phyloP scores from a whole-genome alignment of 176 grass and related monocot species.

The Musa troglodytarum region DNA sequence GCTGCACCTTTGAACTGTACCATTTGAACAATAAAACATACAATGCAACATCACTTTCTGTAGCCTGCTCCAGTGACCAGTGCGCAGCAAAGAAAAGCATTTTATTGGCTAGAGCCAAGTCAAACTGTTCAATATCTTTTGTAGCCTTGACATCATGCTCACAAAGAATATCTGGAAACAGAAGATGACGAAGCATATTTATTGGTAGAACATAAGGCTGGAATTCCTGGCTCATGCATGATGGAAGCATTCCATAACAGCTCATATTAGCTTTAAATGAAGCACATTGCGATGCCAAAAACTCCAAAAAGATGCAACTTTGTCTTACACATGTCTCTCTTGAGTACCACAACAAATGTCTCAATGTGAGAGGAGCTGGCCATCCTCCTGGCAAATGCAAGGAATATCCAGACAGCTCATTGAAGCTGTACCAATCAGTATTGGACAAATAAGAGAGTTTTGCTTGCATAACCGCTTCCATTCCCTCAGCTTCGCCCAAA shows the following conservation, averaged over 20 bases:
- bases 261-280: conserved; percentile 47
- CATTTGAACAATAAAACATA: conserved; percentile 59
- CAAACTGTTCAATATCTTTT: conserved; percentile 23
- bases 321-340: conserved; percentile 62
- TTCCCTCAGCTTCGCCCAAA: conserved; percentile 65
- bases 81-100: conserved; percentile 91
- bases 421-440: conserved; percentile 29
- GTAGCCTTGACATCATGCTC: conserved; percentile 14
- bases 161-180: conserved; percentile 30
- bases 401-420: conserved; percentile 37
- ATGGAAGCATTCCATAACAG: conserved; percentile 12
- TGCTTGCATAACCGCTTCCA: conserved; percentile 40
- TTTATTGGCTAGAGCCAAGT: conserved; percentile 45
- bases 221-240: conserved; percentile 19
- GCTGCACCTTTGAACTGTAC: conserved; percentile 43
- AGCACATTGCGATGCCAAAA: conserved; percentile 53
- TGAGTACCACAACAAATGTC: conserved; percentile 66
- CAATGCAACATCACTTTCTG: conserved; percentile 43
- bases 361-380: conserved; percentile 62
- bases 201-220: conserved; percentile 39
- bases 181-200: conserved; percentile 18
- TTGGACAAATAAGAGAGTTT: conserved; percentile 55
- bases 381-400: conserved; percentile 66
- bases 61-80: conserved; percentile 79
- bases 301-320: conserved; percentile 73